Conservation (phyloP, 139 green algal genomes). For the Micromonas pusilla region DNA sequence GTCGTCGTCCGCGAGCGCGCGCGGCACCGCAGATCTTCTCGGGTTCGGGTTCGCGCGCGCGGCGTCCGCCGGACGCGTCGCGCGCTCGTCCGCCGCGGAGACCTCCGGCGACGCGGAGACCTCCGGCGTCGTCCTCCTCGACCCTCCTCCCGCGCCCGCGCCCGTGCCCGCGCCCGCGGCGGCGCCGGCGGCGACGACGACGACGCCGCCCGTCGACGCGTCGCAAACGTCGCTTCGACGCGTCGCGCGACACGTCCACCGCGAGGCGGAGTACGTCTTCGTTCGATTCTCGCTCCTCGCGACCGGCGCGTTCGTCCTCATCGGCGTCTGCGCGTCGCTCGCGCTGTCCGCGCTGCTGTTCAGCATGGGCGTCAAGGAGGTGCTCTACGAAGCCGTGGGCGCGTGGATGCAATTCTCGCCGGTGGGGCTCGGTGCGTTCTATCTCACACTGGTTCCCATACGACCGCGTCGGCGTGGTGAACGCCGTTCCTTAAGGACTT, state of each 20-base stretch:
- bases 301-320: background rate
- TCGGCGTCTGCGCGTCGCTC: slow-evolving; percentile 2
- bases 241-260: too few species aligned
- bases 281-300: background rate
- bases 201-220: background rate
- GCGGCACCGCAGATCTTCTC: too few species aligned
- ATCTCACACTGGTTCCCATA: too few species aligned
- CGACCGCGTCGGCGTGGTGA: too few species aligned
- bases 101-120: background rate
- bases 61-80: too few species aligned
- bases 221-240: background rate
- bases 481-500: too few species aligned
- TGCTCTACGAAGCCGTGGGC: background rate
- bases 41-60: too few species aligned
- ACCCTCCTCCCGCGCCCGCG: background rate
- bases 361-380: background rate
- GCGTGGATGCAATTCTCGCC: background rate
- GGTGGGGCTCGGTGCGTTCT: background rate
- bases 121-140: background rate
- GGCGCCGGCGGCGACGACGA: background rate
- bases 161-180: background rate
- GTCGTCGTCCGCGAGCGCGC: too few species aligned
- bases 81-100: too few species aligned
- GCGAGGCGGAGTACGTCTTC: background rate
- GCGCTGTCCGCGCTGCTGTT: background rate